Base-by-base conservation (phyloP, 2,329 filamentous ascomycete genomes). In the Periconia sp. region DNA sequence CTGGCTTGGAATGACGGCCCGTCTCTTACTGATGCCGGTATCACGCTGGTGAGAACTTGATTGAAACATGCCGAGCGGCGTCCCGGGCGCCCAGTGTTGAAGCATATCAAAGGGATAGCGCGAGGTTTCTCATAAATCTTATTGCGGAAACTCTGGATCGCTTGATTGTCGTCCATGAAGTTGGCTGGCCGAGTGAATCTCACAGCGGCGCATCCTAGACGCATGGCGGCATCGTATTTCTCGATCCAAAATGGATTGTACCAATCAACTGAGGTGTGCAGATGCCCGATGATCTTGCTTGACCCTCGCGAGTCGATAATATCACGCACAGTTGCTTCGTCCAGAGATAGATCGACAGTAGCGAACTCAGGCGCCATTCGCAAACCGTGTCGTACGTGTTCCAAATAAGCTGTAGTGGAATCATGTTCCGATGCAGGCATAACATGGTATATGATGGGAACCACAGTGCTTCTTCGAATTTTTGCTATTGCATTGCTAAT, bases 11-110 rank as follows among this genome's bases (percentile, higher is more conserved):
- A 63, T 13, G 63, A 50, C 18, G 58, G 27, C n/a, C 57, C 57
- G 3, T 65, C 61, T 46, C 58, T 71, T 53, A 83, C 74, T 30
- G 72, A 71, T 40, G 78, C 74, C 18, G 84, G 79, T 8, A 81
- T 76, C 3, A 89, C 85, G 5, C 82, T 82, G 0, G 85, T 87
- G 11, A 91, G 71, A 1, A 86, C 79, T 20, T 79, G 80, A 60
- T 90, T 91, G 70, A 88, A 85, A 56, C 82, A 87, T 23, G 83
- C 82, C 0, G 88, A 91, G 45, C 82, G 79, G 41, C 85, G 80
- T 0, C 88, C 88, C 5, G 83, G 72, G 7, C 76, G 70, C 0
- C 87, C 87, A 0, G 84, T 85, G 60, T 89, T 89, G 71, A 86
- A 89, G 10, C 82, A 80, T 19, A 87, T 83, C 1, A 89, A 54